These are phyloP conservation scores for Tephrocybe sp. DNA, from an alignment of 768 basidiomycete species.

Conservation along the genomic window DNA sequence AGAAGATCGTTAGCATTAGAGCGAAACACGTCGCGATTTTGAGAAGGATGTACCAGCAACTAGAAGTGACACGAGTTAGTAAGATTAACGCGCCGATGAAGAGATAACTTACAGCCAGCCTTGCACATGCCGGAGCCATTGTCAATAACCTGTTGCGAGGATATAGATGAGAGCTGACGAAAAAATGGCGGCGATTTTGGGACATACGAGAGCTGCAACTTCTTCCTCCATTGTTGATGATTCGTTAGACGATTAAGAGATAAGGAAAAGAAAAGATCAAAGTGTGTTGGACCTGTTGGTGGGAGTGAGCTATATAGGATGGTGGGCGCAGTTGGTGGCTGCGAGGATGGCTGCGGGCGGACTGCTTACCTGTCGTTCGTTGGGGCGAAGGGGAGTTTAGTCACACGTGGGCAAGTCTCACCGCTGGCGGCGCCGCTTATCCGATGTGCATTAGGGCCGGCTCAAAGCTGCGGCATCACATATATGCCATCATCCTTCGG, in stretches of 20 bases:
- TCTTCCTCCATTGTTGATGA: constrained; percentile 45
- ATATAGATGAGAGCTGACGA: constrained; percentile 7
- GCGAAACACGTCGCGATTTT: constrained; percentile 1
- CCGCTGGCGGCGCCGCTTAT: constrained; percentile 24
- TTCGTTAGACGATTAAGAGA: constrained; percentile 29
- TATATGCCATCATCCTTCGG: not conserved
- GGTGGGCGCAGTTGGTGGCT: constrained; percentile 16
- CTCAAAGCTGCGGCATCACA: constrained; percentile 10
- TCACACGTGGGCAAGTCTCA: constrained; percentile 19
- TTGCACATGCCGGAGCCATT: constrained; percentile 99
- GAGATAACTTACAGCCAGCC: constrained; percentile 82
- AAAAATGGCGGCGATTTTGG: constrained; percentile 14
- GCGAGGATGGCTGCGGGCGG: constrained; percentile 23
- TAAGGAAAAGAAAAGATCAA: constrained; percentile 19
- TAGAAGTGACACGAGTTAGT: constrained; percentile 28
- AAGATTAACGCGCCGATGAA: constrained; percentile 11
- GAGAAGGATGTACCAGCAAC: constrained; percentile 54
- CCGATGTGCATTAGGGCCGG: constrained; percentile 35
- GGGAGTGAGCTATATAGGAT: constrained; percentile 12
- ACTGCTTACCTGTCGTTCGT: constrained; percentile 19
- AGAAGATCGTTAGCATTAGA: constrained; percentile 21
- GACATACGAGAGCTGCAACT: constrained; percentile 48
- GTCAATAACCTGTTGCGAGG: constrained; percentile 65
- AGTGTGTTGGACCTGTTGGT: constrained; percentile 14
- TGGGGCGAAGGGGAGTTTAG: constrained; percentile 26